Evolutionary conservation across 176 grass and related monocot species (phyloP).

Genomic region (Panicum miliaceum): DNA sequence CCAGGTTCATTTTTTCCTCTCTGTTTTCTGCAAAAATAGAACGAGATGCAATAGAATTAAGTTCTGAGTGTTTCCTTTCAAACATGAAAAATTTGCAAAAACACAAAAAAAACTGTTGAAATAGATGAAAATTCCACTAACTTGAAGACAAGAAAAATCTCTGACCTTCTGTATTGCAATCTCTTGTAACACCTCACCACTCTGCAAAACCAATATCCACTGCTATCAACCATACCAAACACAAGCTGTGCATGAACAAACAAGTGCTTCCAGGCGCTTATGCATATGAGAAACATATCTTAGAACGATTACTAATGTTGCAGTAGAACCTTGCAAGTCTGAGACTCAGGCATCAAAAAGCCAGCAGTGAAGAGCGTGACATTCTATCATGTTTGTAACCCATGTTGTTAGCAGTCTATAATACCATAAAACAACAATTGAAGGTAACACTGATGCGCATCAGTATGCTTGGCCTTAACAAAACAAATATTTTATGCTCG

Average conservation of each 20-base stretch:
- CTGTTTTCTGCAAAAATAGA: background rate
- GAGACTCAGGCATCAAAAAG: background rate
- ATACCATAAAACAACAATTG: background rate
- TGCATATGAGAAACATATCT: background rate
- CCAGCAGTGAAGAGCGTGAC: background rate
- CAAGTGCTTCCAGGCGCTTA: background rate
- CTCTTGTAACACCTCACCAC: background rate
- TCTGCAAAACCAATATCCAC: background rate
- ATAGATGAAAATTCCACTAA: background rate
- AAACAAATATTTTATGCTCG: background rate
- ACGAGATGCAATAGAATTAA: background rate
- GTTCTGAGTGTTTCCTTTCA: background rate
- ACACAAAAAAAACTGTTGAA: background rate
- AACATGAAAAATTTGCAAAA: background rate
- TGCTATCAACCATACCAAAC: background rate
- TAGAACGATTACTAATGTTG: too few relatives aligned
- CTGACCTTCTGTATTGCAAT: background rate
- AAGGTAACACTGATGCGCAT: background rate
- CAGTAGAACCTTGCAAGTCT: background rate
- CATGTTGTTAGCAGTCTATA: background rate
- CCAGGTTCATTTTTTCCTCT: background rate
- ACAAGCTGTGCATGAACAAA: constrained; percentile 3
- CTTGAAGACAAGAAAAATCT: background rate
- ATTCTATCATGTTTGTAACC: background rate
- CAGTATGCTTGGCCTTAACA: background rate